phyloP scores from a whole-genome alignment of 495 filamentous ascomycete species.

The Hyaloscypha finlandica region DNA sequence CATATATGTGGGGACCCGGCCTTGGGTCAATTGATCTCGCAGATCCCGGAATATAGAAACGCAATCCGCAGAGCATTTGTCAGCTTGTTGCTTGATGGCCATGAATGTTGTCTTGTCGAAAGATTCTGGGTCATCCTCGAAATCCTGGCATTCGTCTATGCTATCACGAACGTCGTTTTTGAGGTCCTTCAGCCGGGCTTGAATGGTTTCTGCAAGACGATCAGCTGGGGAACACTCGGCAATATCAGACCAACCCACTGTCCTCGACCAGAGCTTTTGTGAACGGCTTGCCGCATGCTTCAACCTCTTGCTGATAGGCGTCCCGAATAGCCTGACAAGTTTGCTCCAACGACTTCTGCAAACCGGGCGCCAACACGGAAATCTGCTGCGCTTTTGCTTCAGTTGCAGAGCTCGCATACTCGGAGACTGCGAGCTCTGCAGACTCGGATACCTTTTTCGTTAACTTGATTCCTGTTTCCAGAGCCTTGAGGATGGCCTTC shows the following conservation, averaged over 20 bases:
- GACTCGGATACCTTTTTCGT: slow-evolving; percentile 16
- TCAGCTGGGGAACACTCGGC: background rate
- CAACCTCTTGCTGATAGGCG: slow-evolving; percentile 22
- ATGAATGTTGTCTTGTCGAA: slow-evolving; percentile 26
- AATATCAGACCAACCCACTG: slow-evolving; percentile 17
- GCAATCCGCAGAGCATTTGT: slow-evolving; percentile 22
- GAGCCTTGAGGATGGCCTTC: slow-evolving; percentile 27
- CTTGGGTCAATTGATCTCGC: slow-evolving; percentile 4
- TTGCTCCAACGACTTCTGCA: slow-evolving; percentile 23
- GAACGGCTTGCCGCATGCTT: slow-evolving; percentile 27
- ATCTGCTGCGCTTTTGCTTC: slow-evolving; percentile 26
- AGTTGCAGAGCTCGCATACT: slow-evolving; percentile 18
- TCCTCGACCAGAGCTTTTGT: slow-evolving; percentile 24
- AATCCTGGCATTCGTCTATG: slow-evolving; percentile 23
- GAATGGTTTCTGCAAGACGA: slow-evolving; percentile 16
- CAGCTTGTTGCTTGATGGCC: slow-evolving; percentile 13
- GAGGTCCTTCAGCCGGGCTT: slow-evolving; percentile 24
- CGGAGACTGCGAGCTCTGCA: slow-evolving; percentile 14
- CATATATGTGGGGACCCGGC: slow-evolving; percentile 3
- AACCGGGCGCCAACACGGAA: slow-evolving; percentile 17
- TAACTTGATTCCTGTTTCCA: slow-evolving; percentile 28
- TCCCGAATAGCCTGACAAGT: slow-evolving; percentile 16
- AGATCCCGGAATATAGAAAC: slow-evolving; percentile 26
- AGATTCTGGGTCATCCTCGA: slow-evolving; percentile 26
- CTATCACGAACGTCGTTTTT: slow-evolving; percentile 29